Conservation (phyloP, 768 basidiomycete species). For the Pulveroboletus ravenelii region DNA sequence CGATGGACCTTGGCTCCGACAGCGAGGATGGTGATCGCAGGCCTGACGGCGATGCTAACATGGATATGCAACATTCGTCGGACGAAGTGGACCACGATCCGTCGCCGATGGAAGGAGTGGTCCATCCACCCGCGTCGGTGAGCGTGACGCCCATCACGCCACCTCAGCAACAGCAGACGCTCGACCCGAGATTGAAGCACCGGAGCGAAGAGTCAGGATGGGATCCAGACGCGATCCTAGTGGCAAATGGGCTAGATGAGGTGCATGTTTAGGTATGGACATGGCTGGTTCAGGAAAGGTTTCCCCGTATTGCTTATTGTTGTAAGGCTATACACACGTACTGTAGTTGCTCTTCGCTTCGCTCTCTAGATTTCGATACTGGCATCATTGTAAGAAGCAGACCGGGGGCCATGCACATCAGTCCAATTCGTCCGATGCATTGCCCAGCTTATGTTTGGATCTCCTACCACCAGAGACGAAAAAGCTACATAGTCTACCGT, state of each 20-base stretch:
- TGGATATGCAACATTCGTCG: conserved; percentile 26
- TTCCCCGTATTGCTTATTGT: conserved; percentile 9
- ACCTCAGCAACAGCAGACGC: conserved; percentile 18
- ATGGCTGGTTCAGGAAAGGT: neutral
- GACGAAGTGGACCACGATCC: conserved; percentile 27
- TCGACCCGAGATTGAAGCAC: conserved; percentile 30
- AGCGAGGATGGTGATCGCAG: conserved; percentile 27
- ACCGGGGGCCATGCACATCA: neutral
- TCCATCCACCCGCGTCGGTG: conserved; percentile 23
- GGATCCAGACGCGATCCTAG: conserved; percentile 19
- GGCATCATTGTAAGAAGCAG: neutral
- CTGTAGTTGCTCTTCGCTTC: neutral
- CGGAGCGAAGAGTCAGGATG: conserved; percentile 28
- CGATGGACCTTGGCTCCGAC: conserved; percentile 41
- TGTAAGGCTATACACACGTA: conserved; percentile 16
- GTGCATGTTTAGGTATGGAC: conserved; percentile 9
- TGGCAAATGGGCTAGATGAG: conserved; percentile 14
- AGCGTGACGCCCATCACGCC: conserved; percentile 31
- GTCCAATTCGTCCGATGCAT: neutral
- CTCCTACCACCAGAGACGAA: neutral
- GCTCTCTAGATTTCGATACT: neutral
- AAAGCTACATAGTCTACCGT: too few relatives aligned
- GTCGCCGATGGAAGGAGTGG: conserved; percentile 32
- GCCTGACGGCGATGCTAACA: conserved; percentile 13
- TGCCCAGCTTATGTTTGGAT: neutral